phyloP scores from a whole-genome alignment of 805 yeast genomes.

The Wickerhamomyces ciferrii region DNA sequence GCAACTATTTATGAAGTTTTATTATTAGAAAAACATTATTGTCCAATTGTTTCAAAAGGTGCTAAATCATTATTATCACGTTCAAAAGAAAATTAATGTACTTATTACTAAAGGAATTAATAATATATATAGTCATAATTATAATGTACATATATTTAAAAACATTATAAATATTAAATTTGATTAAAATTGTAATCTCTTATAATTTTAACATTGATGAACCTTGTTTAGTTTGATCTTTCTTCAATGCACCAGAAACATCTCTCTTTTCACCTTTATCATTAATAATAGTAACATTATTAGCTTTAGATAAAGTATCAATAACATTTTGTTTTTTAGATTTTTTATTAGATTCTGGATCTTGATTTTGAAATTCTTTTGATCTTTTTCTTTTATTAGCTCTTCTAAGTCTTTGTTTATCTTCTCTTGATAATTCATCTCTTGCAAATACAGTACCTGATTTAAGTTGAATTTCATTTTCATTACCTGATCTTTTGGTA shows the following conservation, averaged over 20 bases:
- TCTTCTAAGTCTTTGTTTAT: constrained; percentile 81
- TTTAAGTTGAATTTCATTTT: constrained; percentile 62
- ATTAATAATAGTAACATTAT: constrained; percentile 75
- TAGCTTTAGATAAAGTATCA: constrained; percentile 65
- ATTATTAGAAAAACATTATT: constrained; percentile 74
- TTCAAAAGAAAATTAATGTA: constrained; percentile 4
- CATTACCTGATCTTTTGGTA: constrained; percentile 37
- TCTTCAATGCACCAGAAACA: constrained; percentile 60
- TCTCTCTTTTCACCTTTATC: constrained; percentile 72
- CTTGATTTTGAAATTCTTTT: constrained; percentile 36
- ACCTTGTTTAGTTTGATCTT: constrained; percentile 26
- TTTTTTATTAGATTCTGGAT: constrained; percentile 36
- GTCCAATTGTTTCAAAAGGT: constrained; percentile 75
- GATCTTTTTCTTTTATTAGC: constrained; percentile 79
- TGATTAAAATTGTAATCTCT: background rate
- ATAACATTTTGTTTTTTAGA: constrained; percentile 59
- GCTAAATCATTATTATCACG: constrained; percentile 32
- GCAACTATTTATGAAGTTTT: constrained; percentile 90
- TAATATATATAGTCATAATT: background rate
- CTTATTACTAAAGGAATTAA: background rate
- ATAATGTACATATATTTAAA: background rate
- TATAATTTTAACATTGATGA: constrained; percentile 16
- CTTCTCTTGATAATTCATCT: constrained; percentile 78
- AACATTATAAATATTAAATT: too few species aligned
- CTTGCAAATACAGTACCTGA: constrained; percentile 79